Evolutionary conservation across 768 basidiomycete species (phyloP).

Genomic region (Crassisporium funariophilum): DNA sequence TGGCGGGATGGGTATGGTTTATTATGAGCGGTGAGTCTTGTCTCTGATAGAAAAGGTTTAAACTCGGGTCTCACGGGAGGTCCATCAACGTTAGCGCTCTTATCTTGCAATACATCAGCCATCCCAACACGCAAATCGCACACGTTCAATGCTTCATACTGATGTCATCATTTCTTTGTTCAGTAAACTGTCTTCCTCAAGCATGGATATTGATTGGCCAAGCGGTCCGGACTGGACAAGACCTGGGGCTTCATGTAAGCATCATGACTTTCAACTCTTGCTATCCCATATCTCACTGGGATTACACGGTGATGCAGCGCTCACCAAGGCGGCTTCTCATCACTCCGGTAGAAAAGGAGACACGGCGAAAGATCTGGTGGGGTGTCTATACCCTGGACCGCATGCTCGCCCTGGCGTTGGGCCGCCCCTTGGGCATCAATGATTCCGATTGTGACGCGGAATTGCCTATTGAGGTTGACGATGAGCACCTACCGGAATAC

Average conservation of each 20-base stretch:
- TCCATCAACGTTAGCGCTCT: slow-evolving; percentile 60
- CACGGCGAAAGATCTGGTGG: slow-evolving; percentile 93
- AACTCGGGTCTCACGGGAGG: neutral
- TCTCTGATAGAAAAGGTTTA: slow-evolving; percentile 7
- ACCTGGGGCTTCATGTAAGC: slow-evolving; percentile 88
- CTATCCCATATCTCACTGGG: slow-evolving; percentile 19
- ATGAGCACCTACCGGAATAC: slow-evolving; percentile 73
- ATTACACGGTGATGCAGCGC: slow-evolving; percentile 66
- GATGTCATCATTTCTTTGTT: slow-evolving; percentile 89
- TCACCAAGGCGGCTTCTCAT: slow-evolving; percentile 76
- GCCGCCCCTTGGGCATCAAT: slow-evolving; percentile 85
- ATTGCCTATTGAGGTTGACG: slow-evolving; percentile 80
- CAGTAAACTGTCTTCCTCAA: slow-evolving; percentile 91
- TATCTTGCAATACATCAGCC: slow-evolving; percentile 90
- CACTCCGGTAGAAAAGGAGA: slow-evolving; percentile 81
- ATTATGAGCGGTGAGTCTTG: slow-evolving; percentile 77
- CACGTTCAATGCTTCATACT: slow-evolving; percentile 92
- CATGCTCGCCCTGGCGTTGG: slow-evolving; percentile 89
- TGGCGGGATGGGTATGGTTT: slow-evolving; percentile 88
- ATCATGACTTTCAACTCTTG: slow-evolving; percentile 6
- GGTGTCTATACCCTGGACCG: slow-evolving; percentile 88
- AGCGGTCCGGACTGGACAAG: slow-evolving; percentile 86
- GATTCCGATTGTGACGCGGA: slow-evolving; percentile 92
- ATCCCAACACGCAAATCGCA: slow-evolving; percentile 78
- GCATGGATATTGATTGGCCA: slow-evolving; percentile 93